Base-by-base conservation (phyloP, 1,284 basidiomycete genomes). In the Apiotrichum sp. region DNA sequence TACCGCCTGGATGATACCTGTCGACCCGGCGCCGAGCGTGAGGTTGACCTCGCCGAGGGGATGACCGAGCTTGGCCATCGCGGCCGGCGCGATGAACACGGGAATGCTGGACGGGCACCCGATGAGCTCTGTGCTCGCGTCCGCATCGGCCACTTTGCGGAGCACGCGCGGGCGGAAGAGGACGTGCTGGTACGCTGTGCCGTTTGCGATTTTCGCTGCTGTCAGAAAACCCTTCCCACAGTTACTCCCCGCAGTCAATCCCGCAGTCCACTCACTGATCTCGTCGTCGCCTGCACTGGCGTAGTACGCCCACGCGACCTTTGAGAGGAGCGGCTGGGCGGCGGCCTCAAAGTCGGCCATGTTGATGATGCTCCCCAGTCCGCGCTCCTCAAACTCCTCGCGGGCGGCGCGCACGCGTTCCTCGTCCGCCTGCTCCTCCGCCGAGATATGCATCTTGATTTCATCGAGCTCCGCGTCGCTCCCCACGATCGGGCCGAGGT, bases 31-130 rank as follows among this genome's bases (percentile, higher is more conserved):
- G 2, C 86, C 92, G 47, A 80, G 80, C 2, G 88, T 88, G 57
- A 95, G 84, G 74, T 93, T 93, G 45, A 82, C 79, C 76, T 96
- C 92, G 14, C 91, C 91, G 77, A 84, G 77, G 2, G 92, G 92
- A 69, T 96, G 92, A 1, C 91, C 91, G 3, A 95, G 80, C 66
- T 87, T 87, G n/a, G 90, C 91, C 62, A 93, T 84, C 4, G 90
- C 92, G 0, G 80, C 88, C 11, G 87, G 89, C 46, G 84, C 85
- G 48, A 91, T 88, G 74, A 92, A 93, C 16, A 93, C 79, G 0
- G 90, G 90, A 56, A 92, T 81, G 1, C 83, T 80, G n/a, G 85
- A 85, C 51, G 80, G 79, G 69, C 81, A 82, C 6, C 88, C 89
- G 48, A 93, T 80, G 59, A 93, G 86, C 7, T 80, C 84, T 1